Evolutionary conservation across 192 early-diverging fungal genomes (phyloP).

Genomic region (Coemansia asiatica): DNA sequence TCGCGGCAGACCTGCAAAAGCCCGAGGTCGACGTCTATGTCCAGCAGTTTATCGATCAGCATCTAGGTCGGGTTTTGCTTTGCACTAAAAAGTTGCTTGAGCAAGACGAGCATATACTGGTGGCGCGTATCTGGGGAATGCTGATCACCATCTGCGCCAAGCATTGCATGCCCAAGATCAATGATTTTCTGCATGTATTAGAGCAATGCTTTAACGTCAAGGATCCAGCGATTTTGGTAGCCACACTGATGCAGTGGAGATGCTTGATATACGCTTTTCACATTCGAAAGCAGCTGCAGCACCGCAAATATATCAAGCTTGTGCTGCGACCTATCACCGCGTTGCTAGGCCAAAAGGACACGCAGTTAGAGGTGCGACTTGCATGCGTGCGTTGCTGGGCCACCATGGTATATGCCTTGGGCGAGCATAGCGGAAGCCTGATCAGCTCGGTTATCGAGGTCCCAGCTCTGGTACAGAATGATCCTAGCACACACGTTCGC

Average conservation of each 20-base stretch:
- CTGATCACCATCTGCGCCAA: slow-evolving; percentile 34
- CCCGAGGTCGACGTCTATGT: slow-evolving; percentile 26
- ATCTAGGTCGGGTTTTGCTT: slow-evolving; percentile 20
- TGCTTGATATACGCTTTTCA: slow-evolving; percentile 52
- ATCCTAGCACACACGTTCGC: slow-evolving; percentile 17
- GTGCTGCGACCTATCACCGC: slow-evolving; percentile 31
- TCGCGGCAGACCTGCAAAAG: slow-evolving; percentile 37
- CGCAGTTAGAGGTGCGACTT: slow-evolving; percentile 14
- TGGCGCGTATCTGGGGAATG: slow-evolving; percentile 51
- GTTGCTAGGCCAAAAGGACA: slow-evolving; percentile 9
- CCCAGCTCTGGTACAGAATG: background rate
- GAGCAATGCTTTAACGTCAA: slow-evolving; percentile 45
- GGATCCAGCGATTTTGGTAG: slow-evolving; percentile 22
- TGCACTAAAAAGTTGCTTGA: slow-evolving; percentile 18
- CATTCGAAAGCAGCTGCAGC: slow-evolving; percentile 24
- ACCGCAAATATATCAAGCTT: slow-evolving; percentile 27
- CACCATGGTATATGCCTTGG: slow-evolving; percentile 47
- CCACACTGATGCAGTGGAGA: slow-evolving; percentile 50
- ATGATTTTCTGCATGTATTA: slow-evolving; percentile 26
- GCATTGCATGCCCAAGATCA: slow-evolving; percentile 23
- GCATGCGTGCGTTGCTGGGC: slow-evolving; percentile 49
- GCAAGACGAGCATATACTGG: slow-evolving; percentile 24
- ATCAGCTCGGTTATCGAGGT: slow-evolving; percentile 21
- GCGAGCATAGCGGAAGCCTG: slow-evolving; percentile 32
- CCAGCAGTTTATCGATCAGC: slow-evolving; percentile 16